Base-by-base conservation (phyloP, 768 basidiomycete species). In the Russula earlei region DNA sequence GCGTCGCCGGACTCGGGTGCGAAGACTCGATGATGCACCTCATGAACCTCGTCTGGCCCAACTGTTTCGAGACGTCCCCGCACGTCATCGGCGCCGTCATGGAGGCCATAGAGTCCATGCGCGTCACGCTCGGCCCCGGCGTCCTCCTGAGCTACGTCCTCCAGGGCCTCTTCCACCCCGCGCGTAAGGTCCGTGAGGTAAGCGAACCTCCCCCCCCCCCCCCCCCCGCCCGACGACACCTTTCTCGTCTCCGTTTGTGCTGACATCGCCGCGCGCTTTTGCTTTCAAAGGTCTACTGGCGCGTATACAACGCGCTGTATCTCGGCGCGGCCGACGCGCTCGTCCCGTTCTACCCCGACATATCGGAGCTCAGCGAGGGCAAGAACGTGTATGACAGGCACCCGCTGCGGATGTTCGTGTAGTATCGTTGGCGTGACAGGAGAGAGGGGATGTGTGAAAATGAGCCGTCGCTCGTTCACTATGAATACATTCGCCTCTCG, bases 1-100 rank as follows among this genome's bases (percentile, higher is more conserved):
- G 96, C 41, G 93, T 96, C 6, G 94, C 96, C 1, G 96, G 96
- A 44, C 79, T 98, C 25, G 95, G 96, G 1, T 94, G 92, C 64
- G 96, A 99, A 72, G 96, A 99, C 71, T 95, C 95, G 12, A 90
- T 98, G 83, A 79, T 92, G 50, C 96, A 99, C 67, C 72, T 98
- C 47, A 91, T 98, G 85, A 99, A 99, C 68, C 81, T 99, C 25
- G 89, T 98, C 14, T 98, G 94, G 94, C 96, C 96, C 1, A 98
- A 98, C 68, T 94, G 93, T 70, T 98, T 97, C 69, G 95, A 97
- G 74, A 95, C 94, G 1, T 91, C 87, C 14, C 96, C 96, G 5
- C 96, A 99, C 72, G 94, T 99, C 58, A 97, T 98, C 60, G 92
- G 91, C 31, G 91, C 93, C 5, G 91, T 98, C 41, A 94, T 97